These are phyloP conservation scores for Claviceps monticola DNA, from an alignment of 2,329 filamentous ascomycete species.

Conservation along the genomic window DNA sequence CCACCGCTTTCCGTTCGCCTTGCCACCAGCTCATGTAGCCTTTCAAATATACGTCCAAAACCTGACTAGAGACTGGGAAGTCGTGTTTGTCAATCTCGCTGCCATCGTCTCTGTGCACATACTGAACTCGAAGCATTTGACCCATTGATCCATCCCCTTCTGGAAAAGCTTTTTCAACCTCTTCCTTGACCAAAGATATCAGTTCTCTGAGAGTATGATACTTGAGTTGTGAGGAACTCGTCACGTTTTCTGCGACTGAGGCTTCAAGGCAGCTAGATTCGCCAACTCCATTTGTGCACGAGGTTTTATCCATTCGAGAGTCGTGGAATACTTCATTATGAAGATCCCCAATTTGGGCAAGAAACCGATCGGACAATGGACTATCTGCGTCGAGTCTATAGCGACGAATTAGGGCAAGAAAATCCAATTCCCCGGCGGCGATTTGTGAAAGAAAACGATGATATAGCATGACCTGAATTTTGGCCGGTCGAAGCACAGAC, in stretches of 20 bases:
- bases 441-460: slow-evolving; percentile 71
- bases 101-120: slow-evolving; percentile 38
- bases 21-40: slow-evolving; percentile 79
- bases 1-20: slow-evolving; percentile 55
- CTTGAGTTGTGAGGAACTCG: slow-evolving; percentile 21
- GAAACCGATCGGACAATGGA: slow-evolving; percentile 65
- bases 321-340: slow-evolving; percentile 53
- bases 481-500: slow-evolving; percentile 59
- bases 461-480: slow-evolving; percentile 83
- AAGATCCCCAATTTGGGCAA: slow-evolving; percentile 57
- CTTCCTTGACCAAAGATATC: slow-evolving; percentile 28
- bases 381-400: slow-evolving; percentile 54
- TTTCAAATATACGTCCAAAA: slow-evolving; percentile 51
- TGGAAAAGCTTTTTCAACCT: slow-evolving; percentile 39
- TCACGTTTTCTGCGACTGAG: neutral
- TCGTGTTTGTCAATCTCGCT: slow-evolving; percentile 40
- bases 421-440: slow-evolving; percentile 56
- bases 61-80: slow-evolving; percentile 51
- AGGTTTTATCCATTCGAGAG: slow-evolving; percentile 19
- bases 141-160: slow-evolving; percentile 33
- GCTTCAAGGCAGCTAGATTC: neutral
- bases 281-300: neutral
- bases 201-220: slow-evolving; percentile 36
- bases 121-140: slow-evolving; percentile 38
- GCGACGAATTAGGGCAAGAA: slow-evolving; percentile 52